phyloP scores from a whole-genome alignment of 1,284 basidiomycete species.

The Fomitiporia mediterranea region DNA sequence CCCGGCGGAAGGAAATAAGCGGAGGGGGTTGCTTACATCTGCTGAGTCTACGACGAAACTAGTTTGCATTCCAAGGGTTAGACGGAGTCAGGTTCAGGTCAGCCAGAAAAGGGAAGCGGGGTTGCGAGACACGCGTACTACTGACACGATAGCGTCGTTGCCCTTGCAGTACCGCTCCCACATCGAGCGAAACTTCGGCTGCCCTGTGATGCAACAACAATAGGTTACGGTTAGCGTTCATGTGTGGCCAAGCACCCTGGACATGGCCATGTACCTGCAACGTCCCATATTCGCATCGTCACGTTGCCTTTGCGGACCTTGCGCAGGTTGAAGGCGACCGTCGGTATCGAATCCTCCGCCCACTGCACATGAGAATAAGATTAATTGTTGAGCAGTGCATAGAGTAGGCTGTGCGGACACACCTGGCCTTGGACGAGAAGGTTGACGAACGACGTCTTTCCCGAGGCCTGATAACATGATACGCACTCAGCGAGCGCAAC shows the following conservation, averaged over 20 bases:
- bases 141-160: slow-evolving; percentile 93
- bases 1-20: slow-evolving; percentile 1
- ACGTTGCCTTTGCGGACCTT: slow-evolving; percentile 86
- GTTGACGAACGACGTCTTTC: slow-evolving; percentile 93
- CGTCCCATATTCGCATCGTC: slow-evolving; percentile 93
- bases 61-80: slow-evolving; percentile 21
- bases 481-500: slow-evolving; percentile 20
- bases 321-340: slow-evolving; percentile 87
- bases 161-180: slow-evolving; percentile 97
- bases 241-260: not conserved
- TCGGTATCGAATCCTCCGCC: slow-evolving; percentile 93
- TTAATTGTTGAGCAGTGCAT: too few relatives aligned
- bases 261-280: slow-evolving; percentile 56
- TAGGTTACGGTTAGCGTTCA: slow-evolving; percentile 10
- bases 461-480: slow-evolving; percentile 67
- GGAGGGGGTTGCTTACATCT: slow-evolving; percentile 56
- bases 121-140: slow-evolving; percentile 33
- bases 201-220: slow-evolving; percentile 49
- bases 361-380: slow-evolving; percentile 60
- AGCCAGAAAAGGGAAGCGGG: slow-evolving; percentile 5
- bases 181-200: slow-evolving; percentile 90
- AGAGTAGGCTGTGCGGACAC: slow-evolving; percentile 24
- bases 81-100: slow-evolving; percentile 13
- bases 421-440: slow-evolving; percentile 85
- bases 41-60: slow-evolving; percentile 91